Evolutionary conservation across 768 basidiomycete genomes (phyloP), one percentile per base, ranked within the genome.

Genomic region (Tulasnella sp.): DNA sequence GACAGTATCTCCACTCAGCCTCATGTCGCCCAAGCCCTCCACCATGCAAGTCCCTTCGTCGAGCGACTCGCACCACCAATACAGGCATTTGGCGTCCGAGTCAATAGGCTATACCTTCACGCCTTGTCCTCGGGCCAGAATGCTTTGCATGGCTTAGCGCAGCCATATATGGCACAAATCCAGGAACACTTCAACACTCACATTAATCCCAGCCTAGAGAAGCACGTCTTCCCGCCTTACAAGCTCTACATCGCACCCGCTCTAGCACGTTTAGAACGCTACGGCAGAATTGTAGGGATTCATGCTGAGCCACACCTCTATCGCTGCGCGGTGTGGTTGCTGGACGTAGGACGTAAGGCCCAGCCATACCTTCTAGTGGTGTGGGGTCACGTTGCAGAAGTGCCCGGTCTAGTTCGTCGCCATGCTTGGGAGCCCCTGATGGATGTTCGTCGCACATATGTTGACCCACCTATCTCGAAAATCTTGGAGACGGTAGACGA

Each of bases 401-500:
- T 58, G 19, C 49, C 57, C 31, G 48, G 48, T 15, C 17, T 49
- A 11, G 35, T 23, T 14, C 31, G 21, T 32, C 31, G 51, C 19
- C 29, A 35, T 19, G 57, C 41, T 12, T 58, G 49, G 48, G 57
- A 58, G n/a, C 57, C 57, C 6, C 40, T 51, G 34, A 40, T 49
- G 31, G 57, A 58, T n/a, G 12, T 58, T 32, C 57, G 57, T 15
- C 35, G 45, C 4, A 58, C 56, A n/a, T 60, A 58, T 36, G 57
- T 60, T 4, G 59, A 60, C 29, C 42, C 57, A 14, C 59, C 58
- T 34, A 46, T 60, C 17, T 45, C 58, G 32, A 60, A 60, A 46
- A 60, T 60, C 15, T 34, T 42, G 25, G 57, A 59, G 31, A 58
- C 59, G 31, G 54, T 60, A 4, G 59, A 60, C 21, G 59, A 60